Percentiles rank a stretch among this genome's conserved stretches.
These are phyloP conservation scores for Rosellinia necatrix DNA, from an alignment of 2,329 filamentous ascomycete genomes.

Conservation along the genomic window DNA sequence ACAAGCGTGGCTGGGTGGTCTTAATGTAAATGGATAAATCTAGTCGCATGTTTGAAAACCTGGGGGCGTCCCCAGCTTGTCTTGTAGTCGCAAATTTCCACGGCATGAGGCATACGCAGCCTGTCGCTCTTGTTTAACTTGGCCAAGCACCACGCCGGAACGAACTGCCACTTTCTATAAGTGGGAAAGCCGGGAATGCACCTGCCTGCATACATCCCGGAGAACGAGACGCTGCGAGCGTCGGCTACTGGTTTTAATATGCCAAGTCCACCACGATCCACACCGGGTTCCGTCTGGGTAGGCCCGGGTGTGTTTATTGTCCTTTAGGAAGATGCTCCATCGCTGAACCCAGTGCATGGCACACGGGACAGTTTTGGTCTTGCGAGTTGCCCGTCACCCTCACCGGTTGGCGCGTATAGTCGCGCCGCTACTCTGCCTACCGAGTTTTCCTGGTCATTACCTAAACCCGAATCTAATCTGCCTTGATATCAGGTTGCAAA, in stretches of 20 bases:
- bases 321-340: conserved; percentile 41
- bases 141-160: conserved; percentile 22
- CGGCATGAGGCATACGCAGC: conserved; percentile 31
- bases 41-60: conserved; percentile 13
- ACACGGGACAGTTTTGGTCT: conserved; percentile 34
- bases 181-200: conserved; percentile 22
- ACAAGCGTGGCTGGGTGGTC: conserved; percentile 29
- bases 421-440: conserved; percentile 21
- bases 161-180: conserved; percentile 25
- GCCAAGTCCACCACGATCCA: conserved; percentile 35
- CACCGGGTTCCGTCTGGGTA: conserved; percentile 33
- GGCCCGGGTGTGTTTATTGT: conserved; percentile 30
- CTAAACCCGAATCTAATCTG: conserved; percentile 2
- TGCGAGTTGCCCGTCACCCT: conserved; percentile 31
- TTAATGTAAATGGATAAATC: conserved; percentile 17
- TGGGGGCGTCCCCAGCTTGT: conserved; percentile 26
- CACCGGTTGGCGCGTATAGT: conserved; percentile 31
- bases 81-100: conserved; percentile 37
- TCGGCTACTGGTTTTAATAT: conserved; percentile 23
- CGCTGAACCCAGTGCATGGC: conserved; percentile 36
- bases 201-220: conserved; percentile 25
- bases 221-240: conserved; percentile 21
- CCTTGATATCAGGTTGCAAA: conserved; percentile 7
- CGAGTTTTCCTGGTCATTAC: conserved; percentile 3
- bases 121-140: conserved; percentile 25